phyloP scores from a whole-genome alignment of 306 rosid genomes.

The Malus orientalis region DNA sequence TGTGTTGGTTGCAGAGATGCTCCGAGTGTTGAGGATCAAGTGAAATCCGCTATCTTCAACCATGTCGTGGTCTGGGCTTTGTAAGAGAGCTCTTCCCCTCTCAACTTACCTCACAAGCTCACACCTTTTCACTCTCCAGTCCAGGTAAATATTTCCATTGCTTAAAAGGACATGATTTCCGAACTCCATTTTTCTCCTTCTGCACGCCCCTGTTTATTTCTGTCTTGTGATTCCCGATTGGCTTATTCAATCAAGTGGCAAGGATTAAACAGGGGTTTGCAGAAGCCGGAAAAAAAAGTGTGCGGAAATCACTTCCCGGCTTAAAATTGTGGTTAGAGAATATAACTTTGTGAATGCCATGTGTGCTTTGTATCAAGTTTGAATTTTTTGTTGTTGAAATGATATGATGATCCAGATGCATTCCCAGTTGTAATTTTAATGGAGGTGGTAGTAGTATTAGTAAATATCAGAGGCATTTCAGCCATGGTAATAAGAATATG shows the following conservation, averaged over 20 bases:
- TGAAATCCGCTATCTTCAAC: constrained; percentile 14
- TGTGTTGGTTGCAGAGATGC: not conserved
- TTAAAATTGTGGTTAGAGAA: not conserved
- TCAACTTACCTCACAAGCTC: constrained; percentile 23
- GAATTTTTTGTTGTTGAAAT: constrained; percentile 13
- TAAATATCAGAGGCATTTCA: constrained; percentile 23
- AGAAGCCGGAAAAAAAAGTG: not conserved
- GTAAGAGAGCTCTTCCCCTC: constrained; percentile 33
- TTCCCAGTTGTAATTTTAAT: constrained; percentile 20
- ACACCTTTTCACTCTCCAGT: not conserved
- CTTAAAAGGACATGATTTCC: not conserved
- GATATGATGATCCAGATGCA: constrained; percentile 41
- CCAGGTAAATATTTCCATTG: not conserved
- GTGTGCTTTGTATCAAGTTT: not conserved
- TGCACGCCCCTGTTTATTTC: not conserved
- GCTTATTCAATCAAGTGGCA: not conserved
- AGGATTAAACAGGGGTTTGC: not conserved
- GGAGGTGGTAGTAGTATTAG: constrained; percentile 9
- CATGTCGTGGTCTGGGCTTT: constrained; percentile 47
- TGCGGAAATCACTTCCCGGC: not conserved
- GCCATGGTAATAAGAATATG: constrained; percentile 7
- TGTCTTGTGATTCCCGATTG: not conserved
- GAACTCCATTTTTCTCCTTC: not conserved
- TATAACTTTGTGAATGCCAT: not conserved
- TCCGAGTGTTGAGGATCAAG: not conserved